phyloP scores from a whole-genome alignment of 1,139 yeast genomes.

The Blastobotrys indianensis region DNA sequence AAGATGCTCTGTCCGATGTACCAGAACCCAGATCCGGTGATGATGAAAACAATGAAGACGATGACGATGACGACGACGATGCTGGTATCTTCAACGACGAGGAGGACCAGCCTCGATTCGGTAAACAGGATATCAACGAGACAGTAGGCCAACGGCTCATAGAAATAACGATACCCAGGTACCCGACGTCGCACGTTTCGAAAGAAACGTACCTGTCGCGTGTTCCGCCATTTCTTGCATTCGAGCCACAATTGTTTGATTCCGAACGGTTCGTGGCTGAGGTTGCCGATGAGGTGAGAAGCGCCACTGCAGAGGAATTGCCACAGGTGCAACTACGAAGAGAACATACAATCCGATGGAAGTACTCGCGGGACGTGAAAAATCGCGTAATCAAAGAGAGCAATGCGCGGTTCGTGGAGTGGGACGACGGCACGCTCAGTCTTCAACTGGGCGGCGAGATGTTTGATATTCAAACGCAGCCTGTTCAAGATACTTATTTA shows the following conservation, averaged over 20 bases:
- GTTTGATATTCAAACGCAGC: conserved; percentile 64
- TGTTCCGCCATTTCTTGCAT: conserved; percentile 73
- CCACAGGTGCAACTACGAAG: conserved; percentile 53
- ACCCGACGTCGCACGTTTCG: conserved; percentile 48
- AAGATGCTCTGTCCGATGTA: neutral
- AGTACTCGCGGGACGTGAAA: conserved; percentile 62
- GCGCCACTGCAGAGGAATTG: conserved; percentile 39
- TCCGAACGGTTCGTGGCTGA: conserved; percentile 52
- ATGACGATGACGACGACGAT: conserved; percentile 13
- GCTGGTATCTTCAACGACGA: conserved; percentile 22
- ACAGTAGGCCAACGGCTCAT: conserved; percentile 19
- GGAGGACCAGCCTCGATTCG: neutral
- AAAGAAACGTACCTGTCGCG: conserved; percentile 48
- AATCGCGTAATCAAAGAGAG: conserved; percentile 69
- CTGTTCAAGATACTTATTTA: conserved; percentile 67
- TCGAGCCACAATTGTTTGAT: conserved; percentile 86
- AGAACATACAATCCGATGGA: conserved; percentile 88
- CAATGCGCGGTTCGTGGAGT: conserved; percentile 81
- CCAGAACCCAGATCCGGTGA: conserved; percentile 2
- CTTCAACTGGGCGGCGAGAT: conserved; percentile 81
- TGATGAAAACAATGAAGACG: conserved; percentile 5
- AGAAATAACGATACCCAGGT: conserved; percentile 68
- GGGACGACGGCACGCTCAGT: conserved; percentile 91
- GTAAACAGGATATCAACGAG: conserved; percentile 13
- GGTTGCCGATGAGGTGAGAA: conserved; percentile 24